A percentile compares a stretch with the other conserved stretches of the same genome.
Conservation (phyloP, 257 asterid genomes). For the Fraxinus anomala region DNA sequence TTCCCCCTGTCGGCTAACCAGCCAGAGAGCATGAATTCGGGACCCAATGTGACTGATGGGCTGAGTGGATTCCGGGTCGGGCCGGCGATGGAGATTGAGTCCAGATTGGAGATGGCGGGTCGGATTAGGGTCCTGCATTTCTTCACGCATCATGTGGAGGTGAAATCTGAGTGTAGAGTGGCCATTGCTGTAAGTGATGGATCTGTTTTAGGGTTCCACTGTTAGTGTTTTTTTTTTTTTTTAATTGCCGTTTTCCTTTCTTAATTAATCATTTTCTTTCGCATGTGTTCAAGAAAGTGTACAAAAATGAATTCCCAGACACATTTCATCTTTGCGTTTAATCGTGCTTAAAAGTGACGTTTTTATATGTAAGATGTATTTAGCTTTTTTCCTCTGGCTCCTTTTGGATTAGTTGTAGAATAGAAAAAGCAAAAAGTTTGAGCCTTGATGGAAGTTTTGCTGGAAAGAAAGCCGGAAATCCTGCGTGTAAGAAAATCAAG, state of each 20-base stretch:
- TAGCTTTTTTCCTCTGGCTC: background rate
- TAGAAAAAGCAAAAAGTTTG: background rate
- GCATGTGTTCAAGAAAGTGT: background rate
- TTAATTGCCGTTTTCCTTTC: background rate
- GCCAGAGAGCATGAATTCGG: conserved; percentile 40
- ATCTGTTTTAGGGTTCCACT: conserved; percentile 77
- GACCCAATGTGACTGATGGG: conserved; percentile 62
- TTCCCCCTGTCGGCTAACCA: conserved; percentile 56
- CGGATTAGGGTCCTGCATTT: conserved; percentile 70
- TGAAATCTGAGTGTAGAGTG: conserved; percentile 67
- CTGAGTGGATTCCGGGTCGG: conserved; percentile 59
- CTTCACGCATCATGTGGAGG: conserved; percentile 69
- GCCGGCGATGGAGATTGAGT: conserved; percentile 76
- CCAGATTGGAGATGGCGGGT: conserved; percentile 74
- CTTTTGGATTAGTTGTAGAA: background rate
- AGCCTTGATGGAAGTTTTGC: background rate
- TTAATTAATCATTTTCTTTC: background rate
- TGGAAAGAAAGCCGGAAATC: conserved; percentile 25
- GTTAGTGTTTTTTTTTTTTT: conserved; percentile 31
- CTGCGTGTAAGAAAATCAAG: background rate
- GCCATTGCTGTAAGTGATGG: conserved; percentile 73
- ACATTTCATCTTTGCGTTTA: background rate
- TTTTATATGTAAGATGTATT: too few species aligned
- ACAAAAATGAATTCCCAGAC: background rate
- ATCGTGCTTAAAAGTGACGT: background rate